Percentiles rank a stretch among this genome's conserved stretches.
phyloP scores from a whole-genome alignment of 148 eudicot species.

The Pharnaceum exiguum region DNA sequence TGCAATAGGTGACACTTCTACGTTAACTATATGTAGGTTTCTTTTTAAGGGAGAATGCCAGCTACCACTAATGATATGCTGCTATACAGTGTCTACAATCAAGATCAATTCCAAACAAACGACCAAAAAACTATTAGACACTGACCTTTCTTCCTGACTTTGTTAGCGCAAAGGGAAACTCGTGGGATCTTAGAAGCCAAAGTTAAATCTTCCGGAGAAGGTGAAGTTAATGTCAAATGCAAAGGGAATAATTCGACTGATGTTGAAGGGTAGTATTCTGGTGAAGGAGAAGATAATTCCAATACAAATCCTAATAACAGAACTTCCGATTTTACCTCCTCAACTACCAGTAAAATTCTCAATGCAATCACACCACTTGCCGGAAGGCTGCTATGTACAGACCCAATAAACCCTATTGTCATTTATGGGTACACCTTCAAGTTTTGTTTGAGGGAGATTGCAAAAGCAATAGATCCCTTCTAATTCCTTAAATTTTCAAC shows the following conservation, averaged over 20 bases:
- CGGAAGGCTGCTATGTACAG: slow-evolving; percentile 13
- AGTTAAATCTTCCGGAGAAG: slow-evolving; percentile 33
- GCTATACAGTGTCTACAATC: too few relatives aligned
- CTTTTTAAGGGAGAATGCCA: too few relatives aligned
- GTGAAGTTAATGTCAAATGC: slow-evolving; percentile 18
- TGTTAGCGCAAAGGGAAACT: slow-evolving; percentile 19
- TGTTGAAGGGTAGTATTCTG: slow-evolving; percentile 17
- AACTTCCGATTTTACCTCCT: neutral
- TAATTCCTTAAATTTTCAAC: neutral
- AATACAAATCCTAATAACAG: slow-evolving; percentile 10
- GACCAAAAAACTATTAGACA: neutral
- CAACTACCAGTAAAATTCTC: slow-evolving; percentile 1
- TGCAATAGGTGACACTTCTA: too few relatives aligned
- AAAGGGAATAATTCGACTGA: slow-evolving; percentile 11
- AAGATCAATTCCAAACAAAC: neutral
- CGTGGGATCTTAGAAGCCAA: slow-evolving; percentile 6
- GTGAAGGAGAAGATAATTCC: slow-evolving; percentile 18
- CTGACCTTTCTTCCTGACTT: slow-evolving; percentile 27
- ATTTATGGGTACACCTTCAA: slow-evolving; percentile 42
- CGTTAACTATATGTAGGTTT: too few relatives aligned
- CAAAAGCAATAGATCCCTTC: neutral
- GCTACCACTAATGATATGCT: too few relatives aligned
- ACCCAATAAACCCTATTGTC: slow-evolving; percentile 52
- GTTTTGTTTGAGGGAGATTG: neutral
- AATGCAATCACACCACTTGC: slow-evolving; percentile 32